These are phyloP conservation scores for Beauveria medogensis DNA, from an alignment of 2,329 filamentous ascomycete genomes.

Conservation along the genomic window DNA sequence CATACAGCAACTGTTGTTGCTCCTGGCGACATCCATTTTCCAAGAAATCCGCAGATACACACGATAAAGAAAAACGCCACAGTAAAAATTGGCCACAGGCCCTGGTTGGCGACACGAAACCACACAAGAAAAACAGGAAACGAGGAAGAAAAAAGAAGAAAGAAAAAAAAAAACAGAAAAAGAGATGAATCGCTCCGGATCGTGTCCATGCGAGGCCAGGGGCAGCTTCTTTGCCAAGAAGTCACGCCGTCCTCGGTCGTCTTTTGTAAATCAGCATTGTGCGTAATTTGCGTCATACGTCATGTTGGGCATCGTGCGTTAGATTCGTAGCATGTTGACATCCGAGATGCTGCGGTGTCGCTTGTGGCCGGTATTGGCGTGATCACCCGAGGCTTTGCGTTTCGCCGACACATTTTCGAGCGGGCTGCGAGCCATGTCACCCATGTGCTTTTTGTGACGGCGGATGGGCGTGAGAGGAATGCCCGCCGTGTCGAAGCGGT, in stretches of 20 bases:
- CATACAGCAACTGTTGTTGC: background rate
- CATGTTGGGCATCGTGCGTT: conserved; percentile 15
- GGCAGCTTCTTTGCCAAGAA: conserved; percentile 23
- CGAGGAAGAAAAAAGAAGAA: background rate
- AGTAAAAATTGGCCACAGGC: background rate
- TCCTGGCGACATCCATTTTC: background rate
- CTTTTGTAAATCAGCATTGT: conserved; percentile 18
- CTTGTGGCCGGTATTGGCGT: conserved; percentile 37
- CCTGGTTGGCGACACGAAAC: background rate
- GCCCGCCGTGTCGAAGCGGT: conserved; percentile 56
- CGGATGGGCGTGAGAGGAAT: conserved; percentile 61
- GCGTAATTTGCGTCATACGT: conserved; percentile 6
- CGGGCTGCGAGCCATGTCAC: conserved; percentile 40
- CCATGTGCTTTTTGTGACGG: conserved; percentile 43
- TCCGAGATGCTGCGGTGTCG: conserved; percentile 52
- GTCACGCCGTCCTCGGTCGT: conserved; percentile 41
- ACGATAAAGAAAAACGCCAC: too few relatives aligned
- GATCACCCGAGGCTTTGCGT: conserved; percentile 45
- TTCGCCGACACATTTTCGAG: conserved; percentile 42
- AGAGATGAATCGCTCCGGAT: conserved; percentile 1
- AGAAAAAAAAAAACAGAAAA: background rate
- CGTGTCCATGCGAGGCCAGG: conserved; percentile 31
- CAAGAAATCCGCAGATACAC: background rate
- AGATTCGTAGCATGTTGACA: conserved; percentile 40
- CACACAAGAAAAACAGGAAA: background rate